Base-by-base conservation (phyloP, 306 rosid genomes). In the Oxytropis ochrocephala region DNA sequence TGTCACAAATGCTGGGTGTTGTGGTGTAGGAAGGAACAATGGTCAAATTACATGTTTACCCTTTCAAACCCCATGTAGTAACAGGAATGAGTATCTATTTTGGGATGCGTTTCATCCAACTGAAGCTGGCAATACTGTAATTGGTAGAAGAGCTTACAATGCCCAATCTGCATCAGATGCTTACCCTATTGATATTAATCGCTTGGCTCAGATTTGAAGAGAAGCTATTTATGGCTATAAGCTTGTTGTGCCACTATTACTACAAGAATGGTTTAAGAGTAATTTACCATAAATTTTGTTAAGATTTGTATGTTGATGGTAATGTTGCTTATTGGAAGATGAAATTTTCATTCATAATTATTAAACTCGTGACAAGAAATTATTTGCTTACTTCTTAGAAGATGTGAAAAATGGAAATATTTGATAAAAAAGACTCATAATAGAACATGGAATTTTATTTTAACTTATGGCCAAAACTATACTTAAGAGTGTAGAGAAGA, bases 31-130 rank as follows among this genome's bases (percentile, higher is more conserved):
- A 47, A 88, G 97, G 78, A 94, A 89, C 88, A 94, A 87, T 75
- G 99, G 97, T 1, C 95, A 84, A 79, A 87, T 94, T 48, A 91
- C 96, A 47, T 94, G 99, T 80, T 59, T 94, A 10, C 97, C 99
- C 0, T 0, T 64, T n/a, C 99, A 94, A 79, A 62, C 88, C 6
- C 96, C 99, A 5, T 94, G 99, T 73, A 44, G 41, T n/a, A 91
- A 91, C 68, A 87, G 99, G 16, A 41, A 51, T 0, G 92, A 80
- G 59, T 80, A 76, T 43, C 71, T 94, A 29, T 94, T 94, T 62
- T 94, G 99, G 99, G 99, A 94, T 82, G 96, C 99, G 32, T 89
- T 84, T 73, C 99, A 94, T 81, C 99, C 99, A 72, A 84, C 96
- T 0, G 96, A 91, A 48, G 85, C 88, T 1, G 97, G 88, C 5